Evolutionary conservation across 257 asterid species (phyloP), one percentile per base, ranked within the genome.

Genomic region (Jacaranda copaia): DNA sequence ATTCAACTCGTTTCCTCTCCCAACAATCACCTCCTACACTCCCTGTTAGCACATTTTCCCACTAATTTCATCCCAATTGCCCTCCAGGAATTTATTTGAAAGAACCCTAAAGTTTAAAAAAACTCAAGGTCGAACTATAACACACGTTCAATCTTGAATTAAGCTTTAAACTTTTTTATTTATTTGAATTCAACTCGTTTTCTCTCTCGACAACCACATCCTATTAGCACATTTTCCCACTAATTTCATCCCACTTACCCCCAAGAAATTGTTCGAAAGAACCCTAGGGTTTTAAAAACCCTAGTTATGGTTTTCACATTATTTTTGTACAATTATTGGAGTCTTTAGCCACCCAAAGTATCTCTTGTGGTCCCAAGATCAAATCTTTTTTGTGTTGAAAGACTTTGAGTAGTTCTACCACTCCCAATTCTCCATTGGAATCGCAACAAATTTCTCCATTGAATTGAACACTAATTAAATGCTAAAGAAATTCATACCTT

Each of bases 241-340:
- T 68, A 55, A 56, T 63, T 64, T 12, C 59, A 53, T n/a, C 59
- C 56, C 18, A 7, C 38, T 55, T 56, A 57, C 70, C 72, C 4
- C 57, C 66, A 67, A 49, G 60, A 67, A 80, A 68, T 68, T 74
- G 61, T 67, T 15, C 69, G 51, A 77, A 67, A 73, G 76, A 79
- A 67, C 59, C 70, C 79, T 55, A 67, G 55, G 64, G 39, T 65
- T 4, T 73, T 15, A 48, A 36, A 36, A 42, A 16, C 73, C 67
- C 77, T 80, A 58, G 55, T 69, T 67, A 39, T 39, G 15, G 66
- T 71, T 63, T 76, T 80, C 32, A 15, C 58, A 51, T 62, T 43
- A 42, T 69, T 76, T 80, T 56, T 70, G 52, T 38, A 70, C 69
- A 80, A 80, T 76, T 45, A 75, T 76, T 80, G 77, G 60, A 73